phyloP scores from a whole-genome alignment of 257 asterid species.

The Ilex aquifolium region DNA sequence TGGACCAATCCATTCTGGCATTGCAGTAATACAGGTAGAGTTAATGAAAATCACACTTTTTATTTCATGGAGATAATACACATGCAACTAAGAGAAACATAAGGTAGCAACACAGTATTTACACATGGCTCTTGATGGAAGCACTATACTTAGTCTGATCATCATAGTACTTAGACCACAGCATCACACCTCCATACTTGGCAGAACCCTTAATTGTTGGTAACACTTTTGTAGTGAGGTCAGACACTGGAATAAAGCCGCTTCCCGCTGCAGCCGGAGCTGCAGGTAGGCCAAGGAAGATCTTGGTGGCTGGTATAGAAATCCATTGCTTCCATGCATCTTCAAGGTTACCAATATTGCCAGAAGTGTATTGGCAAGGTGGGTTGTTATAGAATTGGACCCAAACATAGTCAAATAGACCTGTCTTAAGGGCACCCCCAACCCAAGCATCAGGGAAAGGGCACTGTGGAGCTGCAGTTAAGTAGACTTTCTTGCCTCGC shows the following conservation, averaged over 20 bases:
- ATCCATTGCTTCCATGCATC: slow-evolving; percentile 31
- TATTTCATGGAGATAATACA: no score
- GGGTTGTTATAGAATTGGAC: slow-evolving; percentile 42
- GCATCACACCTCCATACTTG: slow-evolving; percentile 24
- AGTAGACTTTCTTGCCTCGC: slow-evolving; percentile 37
- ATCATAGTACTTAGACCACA: slow-evolving; percentile 27
- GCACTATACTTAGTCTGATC: slow-evolving; percentile 25
- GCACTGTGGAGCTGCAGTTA: slow-evolving; percentile 50
- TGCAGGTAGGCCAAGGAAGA: slow-evolving; percentile 22
- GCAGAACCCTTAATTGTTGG: slow-evolving; percentile 15
- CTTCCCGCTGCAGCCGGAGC: slow-evolving; percentile 28
- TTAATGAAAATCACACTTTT: no score
- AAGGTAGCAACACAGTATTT: background rate
- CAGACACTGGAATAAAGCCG: slow-evolving; percentile 22
- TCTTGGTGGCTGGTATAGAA: slow-evolving; percentile 12
- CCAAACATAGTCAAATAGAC: slow-evolving; percentile 47
- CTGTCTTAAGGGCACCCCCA: slow-evolving; percentile 32
- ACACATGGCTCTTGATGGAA: slow-evolving; percentile 17
- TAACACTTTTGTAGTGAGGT: slow-evolving; percentile 15
- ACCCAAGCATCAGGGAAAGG: slow-evolving; percentile 46
- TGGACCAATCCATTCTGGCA: no score
- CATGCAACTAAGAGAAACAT: no score
- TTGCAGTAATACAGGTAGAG: no score
- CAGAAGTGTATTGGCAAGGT: slow-evolving; percentile 31
- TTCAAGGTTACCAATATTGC: slow-evolving; percentile 14